Base-by-base conservation (phyloP, 306 rosid genomes). In the Cicer cuneatum region DNA sequence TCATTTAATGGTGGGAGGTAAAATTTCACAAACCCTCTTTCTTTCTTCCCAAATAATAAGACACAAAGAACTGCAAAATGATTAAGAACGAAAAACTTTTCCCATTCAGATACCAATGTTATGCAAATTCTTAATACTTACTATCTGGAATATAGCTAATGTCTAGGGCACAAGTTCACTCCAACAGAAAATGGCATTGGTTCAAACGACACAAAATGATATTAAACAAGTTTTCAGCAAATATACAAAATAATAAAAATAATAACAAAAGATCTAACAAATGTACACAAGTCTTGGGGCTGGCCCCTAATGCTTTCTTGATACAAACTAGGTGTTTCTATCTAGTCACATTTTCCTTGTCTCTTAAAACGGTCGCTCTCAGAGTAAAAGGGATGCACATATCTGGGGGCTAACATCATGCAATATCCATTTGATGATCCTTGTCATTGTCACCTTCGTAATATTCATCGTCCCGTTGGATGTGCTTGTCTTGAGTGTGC, bases 391-490 rank as follows among this genome's bases (percentile, higher is more conserved):
- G 71, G 66, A 7, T 43, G 13, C 71, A 66, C 10, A 16, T 12
- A 12, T 53, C 40, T 19, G 37, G 53, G 42, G 49, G 61, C 64
- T 61, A 75, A 46, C 63, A 75, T 79, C 85, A 86, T 16, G 76
- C 66, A 73, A 82, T 89, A 18, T 94, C 96, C 88, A 86, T 83
- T 79, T 91, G 92, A 61, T 89, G 89, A 81, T 91, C 98, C 5
- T 94, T 84, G 69, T 94, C 98, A 52, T 94, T 90, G 86, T 91
- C 96, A 35, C 95, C 98, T 10, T 88, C 96, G 29, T 94, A 94
- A 78, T 88, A 92, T 78, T 94, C 98, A 51, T 94, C 97, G 18
- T 94, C 95, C 0, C 95, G 96, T 68, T 94, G 98, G 57, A 94
- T 86, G 18, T 91, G 90, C 87, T 88, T 94, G 93, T 91, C 98